phyloP scores from a whole-genome alignment of 2,329 filamentous ascomycete species.

The Xylariaceae sp. region DNA sequence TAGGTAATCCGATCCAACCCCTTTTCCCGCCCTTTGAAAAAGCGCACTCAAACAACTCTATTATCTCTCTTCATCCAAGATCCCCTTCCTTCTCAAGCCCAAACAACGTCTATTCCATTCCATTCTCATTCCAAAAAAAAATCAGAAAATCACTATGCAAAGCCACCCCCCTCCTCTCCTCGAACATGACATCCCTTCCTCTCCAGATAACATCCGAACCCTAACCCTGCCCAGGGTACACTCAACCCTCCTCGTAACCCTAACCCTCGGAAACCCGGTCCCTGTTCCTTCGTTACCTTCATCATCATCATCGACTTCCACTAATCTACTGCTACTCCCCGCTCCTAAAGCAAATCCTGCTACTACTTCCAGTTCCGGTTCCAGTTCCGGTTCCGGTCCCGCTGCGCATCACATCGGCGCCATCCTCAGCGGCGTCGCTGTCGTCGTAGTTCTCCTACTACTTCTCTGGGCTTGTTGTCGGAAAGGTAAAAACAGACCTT shows the following conservation, averaged over 20 bases:
- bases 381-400: constrained; percentile 7
- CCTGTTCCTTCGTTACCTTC: neutral
- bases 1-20: too few relatives aligned
- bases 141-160: neutral
- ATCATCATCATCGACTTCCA: too few relatives aligned
- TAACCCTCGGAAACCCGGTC: constrained; percentile 24
- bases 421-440: constrained; percentile 26
- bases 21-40: too few relatives aligned
- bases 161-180: too few relatives aligned
- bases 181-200: too few relatives aligned
- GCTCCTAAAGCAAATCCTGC: too few relatives aligned
- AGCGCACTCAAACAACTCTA: too few relatives aligned
- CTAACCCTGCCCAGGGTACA: constrained; percentile 22
- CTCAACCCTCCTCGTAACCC: constrained; percentile 23
- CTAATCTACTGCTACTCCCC: too few relatives aligned
- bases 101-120: too few relatives aligned
- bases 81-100: too few relatives aligned
- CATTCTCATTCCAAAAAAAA: neutral
- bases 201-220: constrained; percentile 19
- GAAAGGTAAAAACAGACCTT: constrained; percentile 15
- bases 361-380: constrained; percentile 4
- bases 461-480: constrained; percentile 25
- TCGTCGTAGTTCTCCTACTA: constrained; percentile 22
- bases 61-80: too few relatives aligned
- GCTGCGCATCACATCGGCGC: constrained; percentile 21